Percentiles rank a stretch among this genome's conserved stretches.
These are phyloP conservation scores for Meyerozyma smithsonii DNA, from an alignment of 1,139 yeast species.

Conservation along the genomic window DNA sequence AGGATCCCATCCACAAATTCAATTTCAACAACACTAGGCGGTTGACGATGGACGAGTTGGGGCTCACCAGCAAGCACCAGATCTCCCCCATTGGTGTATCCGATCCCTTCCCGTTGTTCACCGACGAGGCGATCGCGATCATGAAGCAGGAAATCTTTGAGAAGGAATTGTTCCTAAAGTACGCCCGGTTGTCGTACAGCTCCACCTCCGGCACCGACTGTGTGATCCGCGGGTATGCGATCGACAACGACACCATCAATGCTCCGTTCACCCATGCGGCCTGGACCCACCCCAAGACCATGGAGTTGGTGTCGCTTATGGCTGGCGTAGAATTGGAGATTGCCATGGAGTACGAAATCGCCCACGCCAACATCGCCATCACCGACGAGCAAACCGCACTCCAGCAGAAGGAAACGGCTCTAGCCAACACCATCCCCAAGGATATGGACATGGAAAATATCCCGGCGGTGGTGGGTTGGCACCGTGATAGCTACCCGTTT, in stretches of 20 bases:
- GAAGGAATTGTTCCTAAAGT: slow-evolving; percentile 38
- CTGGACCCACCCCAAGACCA: slow-evolving; percentile 53
- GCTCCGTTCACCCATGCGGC: slow-evolving; percentile 48
- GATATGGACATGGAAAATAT: slow-evolving; percentile 31
- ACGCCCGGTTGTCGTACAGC: slow-evolving; percentile 35
- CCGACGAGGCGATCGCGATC: slow-evolving; percentile 50
- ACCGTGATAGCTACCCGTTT: slow-evolving; percentile 54
- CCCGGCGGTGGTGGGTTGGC: slow-evolving; percentile 58
- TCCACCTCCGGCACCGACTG: slow-evolving; percentile 47
- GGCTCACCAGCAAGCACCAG: slow-evolving; percentile 31
- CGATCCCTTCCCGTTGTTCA: slow-evolving; percentile 55
- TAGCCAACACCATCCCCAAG: slow-evolving; percentile 12
- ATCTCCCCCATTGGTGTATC: slow-evolving; percentile 49
- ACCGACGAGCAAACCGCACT: slow-evolving; percentile 26
- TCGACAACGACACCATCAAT: slow-evolving; percentile 19
- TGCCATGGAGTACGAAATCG: slow-evolving; percentile 52
- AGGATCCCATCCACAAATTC: slow-evolving; percentile 21
- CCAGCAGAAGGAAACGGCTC: slow-evolving; percentile 11
- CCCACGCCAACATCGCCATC: slow-evolving; percentile 45
- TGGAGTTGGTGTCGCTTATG: slow-evolving; percentile 45
- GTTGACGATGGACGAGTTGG: slow-evolving; percentile 46
- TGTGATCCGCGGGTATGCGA: slow-evolving; percentile 45
- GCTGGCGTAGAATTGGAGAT: slow-evolving; percentile 53
- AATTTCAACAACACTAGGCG: slow-evolving; percentile 32
- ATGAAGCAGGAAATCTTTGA: slow-evolving; percentile 49